Evolutionary conservation across 1,139 yeast genomes (phyloP).

Genomic region (Protomyces pachydermus): DNA sequence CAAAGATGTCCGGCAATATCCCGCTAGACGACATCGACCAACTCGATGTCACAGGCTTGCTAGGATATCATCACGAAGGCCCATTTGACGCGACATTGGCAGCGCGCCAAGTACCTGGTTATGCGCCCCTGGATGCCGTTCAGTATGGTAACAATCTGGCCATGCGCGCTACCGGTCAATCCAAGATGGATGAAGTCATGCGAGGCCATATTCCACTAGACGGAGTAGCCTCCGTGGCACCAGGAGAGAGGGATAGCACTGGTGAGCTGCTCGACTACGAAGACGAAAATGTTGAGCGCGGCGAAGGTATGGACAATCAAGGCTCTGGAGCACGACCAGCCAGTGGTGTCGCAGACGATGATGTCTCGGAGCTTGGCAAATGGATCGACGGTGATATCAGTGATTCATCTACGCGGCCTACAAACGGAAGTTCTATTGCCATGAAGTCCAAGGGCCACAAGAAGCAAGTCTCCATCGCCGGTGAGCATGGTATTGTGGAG

Average conservation of each 20-base stretch:
- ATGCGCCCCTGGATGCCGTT: constrained; percentile 31
- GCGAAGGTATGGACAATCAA: background rate
- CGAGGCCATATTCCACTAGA: constrained; percentile 29
- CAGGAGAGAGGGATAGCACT: constrained; percentile 19
- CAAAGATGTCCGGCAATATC: background rate
- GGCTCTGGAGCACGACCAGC: constrained; percentile 1
- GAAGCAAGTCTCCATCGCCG: background rate
- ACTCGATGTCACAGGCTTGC: constrained; percentile 2
- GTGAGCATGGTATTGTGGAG: constrained; percentile 12
- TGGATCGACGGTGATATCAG: constrained; percentile 6
- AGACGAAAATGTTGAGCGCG: constrained; percentile 21
- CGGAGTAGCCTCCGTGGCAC: constrained; percentile 28
- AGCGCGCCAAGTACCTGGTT: constrained; percentile 28
- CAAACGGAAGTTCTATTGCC: background rate
- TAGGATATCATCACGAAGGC: constrained; percentile 32
- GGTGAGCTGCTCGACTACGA: constrained; percentile 20
- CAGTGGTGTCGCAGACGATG: background rate
- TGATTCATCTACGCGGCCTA: background rate
- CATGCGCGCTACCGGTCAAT: constrained; percentile 30
- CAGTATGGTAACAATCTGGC: constrained; percentile 27
- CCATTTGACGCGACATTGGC: constrained; percentile 32
- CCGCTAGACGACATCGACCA: constrained; percentile 24
- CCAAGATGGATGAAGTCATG: constrained; percentile 27
- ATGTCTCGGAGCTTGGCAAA: constrained; percentile 1
- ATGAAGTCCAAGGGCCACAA: constrained; percentile 8